Evolutionary conservation across 805 yeast species (phyloP).

Genomic region (Jamesozyma piceae): DNA sequence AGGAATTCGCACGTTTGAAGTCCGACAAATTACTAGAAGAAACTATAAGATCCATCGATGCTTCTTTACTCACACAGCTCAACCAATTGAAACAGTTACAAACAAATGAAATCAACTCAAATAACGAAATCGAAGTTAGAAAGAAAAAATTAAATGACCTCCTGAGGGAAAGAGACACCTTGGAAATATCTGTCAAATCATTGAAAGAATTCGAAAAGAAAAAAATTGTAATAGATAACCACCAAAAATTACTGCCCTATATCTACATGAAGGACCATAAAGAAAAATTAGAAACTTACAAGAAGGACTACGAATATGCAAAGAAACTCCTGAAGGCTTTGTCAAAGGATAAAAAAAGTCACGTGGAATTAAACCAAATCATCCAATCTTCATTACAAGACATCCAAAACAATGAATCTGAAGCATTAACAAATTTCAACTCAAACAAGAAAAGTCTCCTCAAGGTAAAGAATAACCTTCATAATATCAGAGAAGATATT

Average conservation of each 20-base stretch:
- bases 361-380: background rate
- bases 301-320: conserved; percentile 23
- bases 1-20: conserved; percentile 75
- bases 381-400: conserved; percentile 10
- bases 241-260: conserved; percentile 41
- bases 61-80: conserved; percentile 49
- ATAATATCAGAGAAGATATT: conserved; percentile 12
- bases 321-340: conserved; percentile 21
- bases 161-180: conserved; percentile 29
- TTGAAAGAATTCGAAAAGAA: conserved; percentile 40
- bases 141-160: conserved; percentile 27
- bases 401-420: conserved; percentile 9
- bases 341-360: conserved; percentile 20
- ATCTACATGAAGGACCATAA: conserved; percentile 38
- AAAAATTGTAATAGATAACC: conserved; percentile 37
- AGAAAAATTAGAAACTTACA: conserved; percentile 20
- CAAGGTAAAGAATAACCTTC: conserved; percentile 10
- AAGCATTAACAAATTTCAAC: background rate
- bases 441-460: background rate
- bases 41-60: conserved; percentile 73
- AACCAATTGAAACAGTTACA: conserved; percentile 47
- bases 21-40: conserved; percentile 67
- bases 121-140: conserved; percentile 32
- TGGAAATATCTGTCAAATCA: conserved; percentile 41
- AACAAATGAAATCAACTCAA: conserved; percentile 29